phyloP scores from a whole-genome alignment of 2,329 filamentous ascomycete species.

The Diplodia seriata region DNA sequence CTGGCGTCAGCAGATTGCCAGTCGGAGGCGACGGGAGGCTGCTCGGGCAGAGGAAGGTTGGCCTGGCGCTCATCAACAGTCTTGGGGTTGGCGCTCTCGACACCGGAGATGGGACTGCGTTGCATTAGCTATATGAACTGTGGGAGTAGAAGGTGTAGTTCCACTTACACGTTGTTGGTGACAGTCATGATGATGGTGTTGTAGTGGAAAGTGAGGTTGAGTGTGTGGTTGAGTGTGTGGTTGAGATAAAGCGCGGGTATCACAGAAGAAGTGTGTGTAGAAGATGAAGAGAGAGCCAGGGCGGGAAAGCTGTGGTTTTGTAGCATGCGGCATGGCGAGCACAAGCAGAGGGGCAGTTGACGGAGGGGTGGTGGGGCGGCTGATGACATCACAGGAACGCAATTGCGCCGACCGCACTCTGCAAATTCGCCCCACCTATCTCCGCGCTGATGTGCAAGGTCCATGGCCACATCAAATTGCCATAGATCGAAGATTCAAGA shows the following conservation, averaged over 20 bases:
- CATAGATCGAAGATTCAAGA: slow-evolving; percentile 30
- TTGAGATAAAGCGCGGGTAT: background rate
- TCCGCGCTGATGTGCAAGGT: slow-evolving; percentile 22
- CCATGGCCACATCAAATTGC: slow-evolving; percentile 1
- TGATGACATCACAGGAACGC: slow-evolving; percentile 19
- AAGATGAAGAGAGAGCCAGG: background rate
- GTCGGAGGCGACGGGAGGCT: slow-evolving; percentile 78
- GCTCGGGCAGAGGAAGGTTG: slow-evolving; percentile 80
- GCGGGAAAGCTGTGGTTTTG: slow-evolving; percentile 6
- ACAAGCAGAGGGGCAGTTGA: background rate
- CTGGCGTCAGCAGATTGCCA: slow-evolving; percentile 75
- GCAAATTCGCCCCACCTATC: slow-evolving; percentile 10
- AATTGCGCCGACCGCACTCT: background rate
- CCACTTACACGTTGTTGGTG: slow-evolving; percentile 27
- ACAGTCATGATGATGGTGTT: slow-evolving; percentile 25
- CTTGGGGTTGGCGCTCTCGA: slow-evolving; percentile 82
- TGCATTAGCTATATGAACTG: background rate
- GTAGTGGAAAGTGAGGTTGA: background rate
- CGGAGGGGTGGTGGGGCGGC: slow-evolving; percentile 24
- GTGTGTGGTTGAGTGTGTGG: too few species aligned
- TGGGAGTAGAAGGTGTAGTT: too few species aligned
- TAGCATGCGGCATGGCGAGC: background rate
- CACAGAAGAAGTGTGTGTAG: background rate
- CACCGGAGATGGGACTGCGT: slow-evolving; percentile 68
- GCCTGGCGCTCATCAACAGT: slow-evolving; percentile 72